A percentile compares a stretch with the other conserved stretches of the same genome.
phyloP scores from a whole-genome alignment of 345 rosid genomes.

The Brassica rapa region DNA sequence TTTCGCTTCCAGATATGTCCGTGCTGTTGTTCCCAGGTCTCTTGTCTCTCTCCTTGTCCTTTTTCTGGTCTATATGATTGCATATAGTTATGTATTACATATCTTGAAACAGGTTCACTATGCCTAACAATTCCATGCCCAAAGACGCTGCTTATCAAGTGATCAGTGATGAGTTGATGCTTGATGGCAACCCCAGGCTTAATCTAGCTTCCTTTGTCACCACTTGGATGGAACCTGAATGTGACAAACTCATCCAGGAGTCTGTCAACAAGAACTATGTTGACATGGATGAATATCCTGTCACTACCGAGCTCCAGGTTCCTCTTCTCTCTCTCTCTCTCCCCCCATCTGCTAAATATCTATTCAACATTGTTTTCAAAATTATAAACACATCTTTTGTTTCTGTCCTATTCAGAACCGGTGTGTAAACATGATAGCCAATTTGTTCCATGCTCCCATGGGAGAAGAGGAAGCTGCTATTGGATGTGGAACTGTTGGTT shows the following conservation, averaged over 20 bases:
- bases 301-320: conserved; percentile 83
- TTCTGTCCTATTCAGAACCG: conserved; percentile 54
- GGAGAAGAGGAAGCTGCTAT: conserved; percentile 64
- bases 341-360: background rate
- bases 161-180: conserved; percentile 76
- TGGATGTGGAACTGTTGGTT: conserved; percentile 78
- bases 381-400: background rate
- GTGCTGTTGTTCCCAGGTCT: conserved; percentile 64
- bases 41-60: background rate
- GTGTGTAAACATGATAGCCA: conserved; percentile 80
- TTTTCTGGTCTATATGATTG: background rate
- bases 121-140: conserved; percentile 64
- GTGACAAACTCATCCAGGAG: conserved; percentile 72
- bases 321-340: background rate
- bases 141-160: conserved; percentile 81
- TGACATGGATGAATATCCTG: conserved; percentile 86
- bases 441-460: conserved; percentile 66
- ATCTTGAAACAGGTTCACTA: conserved; percentile 51
- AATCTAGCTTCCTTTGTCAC: conserved; percentile 79
- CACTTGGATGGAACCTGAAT: conserved; percentile 91
- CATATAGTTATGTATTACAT: background rate
- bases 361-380: background rate
- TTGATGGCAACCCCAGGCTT: conserved; percentile 79
- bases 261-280: conserved; percentile 74
- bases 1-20: conserved; percentile 80